Conservation (phyloP, 1,284 basidiomycete species). For the Irpex lacteus region DNA sequence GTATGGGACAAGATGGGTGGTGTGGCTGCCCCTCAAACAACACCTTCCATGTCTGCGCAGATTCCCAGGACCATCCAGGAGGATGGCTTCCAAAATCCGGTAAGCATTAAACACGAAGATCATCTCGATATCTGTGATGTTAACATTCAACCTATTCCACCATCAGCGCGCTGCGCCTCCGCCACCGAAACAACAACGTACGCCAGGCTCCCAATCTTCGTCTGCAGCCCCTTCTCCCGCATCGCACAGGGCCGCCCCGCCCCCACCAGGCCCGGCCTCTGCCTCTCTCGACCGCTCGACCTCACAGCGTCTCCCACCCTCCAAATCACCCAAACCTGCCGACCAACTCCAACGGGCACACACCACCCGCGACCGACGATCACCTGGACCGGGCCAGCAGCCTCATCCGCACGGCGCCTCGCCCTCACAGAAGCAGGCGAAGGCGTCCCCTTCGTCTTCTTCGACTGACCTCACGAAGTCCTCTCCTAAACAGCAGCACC, state of each 20-base stretch:
- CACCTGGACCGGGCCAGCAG: slow-evolving; percentile 30
- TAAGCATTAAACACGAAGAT: slow-evolving; percentile 31
- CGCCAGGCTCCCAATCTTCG: slow-evolving; percentile 30
- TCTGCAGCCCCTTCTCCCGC: slow-evolving; percentile 38
- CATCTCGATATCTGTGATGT: not conserved
- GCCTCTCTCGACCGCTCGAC: slow-evolving; percentile 73
- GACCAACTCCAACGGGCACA: slow-evolving; percentile 63
- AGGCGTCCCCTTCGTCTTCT: slow-evolving; percentile 51
- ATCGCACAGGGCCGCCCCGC: slow-evolving; percentile 65
- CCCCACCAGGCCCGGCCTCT: slow-evolving; percentile 55
- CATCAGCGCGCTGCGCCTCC: slow-evolving; percentile 44
- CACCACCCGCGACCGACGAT: slow-evolving; percentile 56
- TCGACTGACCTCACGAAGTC: slow-evolving; percentile 52
- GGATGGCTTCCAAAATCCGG: slow-evolving; percentile 49
- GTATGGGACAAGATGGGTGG: slow-evolving; percentile 83
- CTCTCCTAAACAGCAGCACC: slow-evolving; percentile 20
- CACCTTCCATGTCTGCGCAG: slow-evolving; percentile 13
- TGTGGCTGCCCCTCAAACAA: slow-evolving; percentile 27
- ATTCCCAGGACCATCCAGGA: slow-evolving; percentile 31
- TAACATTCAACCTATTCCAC: slow-evolving; percentile 6
- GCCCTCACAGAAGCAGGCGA: slow-evolving; percentile 32
- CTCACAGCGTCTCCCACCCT: slow-evolving; percentile 60
- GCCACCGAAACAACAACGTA: slow-evolving; percentile 52
- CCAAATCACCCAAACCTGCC: slow-evolving; percentile 46
- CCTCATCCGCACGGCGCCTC: slow-evolving; percentile 14